Conservation (phyloP, 192 early-diverging fungal species). For the Neocallimastix lanati region DNA sequence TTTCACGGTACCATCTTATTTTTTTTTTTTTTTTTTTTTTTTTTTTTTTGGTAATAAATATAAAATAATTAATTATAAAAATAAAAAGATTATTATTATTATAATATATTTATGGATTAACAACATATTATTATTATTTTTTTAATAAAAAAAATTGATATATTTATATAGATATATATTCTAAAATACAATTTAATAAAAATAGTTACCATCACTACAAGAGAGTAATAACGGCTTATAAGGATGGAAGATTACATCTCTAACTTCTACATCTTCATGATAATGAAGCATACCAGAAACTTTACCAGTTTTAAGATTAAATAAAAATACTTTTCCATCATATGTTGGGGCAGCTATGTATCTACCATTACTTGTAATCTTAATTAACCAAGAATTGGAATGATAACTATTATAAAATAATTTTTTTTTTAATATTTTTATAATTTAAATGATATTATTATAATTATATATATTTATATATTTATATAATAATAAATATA, state of each 20-base stretch:
- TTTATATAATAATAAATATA: no score
- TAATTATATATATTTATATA: no score
- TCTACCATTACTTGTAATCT: conserved; percentile 67
- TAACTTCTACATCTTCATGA: conserved; percentile 74
- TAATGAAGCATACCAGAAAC: conserved; percentile 63
- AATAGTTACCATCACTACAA: conserved; percentile 60
- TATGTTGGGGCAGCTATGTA: conserved; percentile 80
- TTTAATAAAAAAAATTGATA: neutral
- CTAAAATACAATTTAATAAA: neutral
- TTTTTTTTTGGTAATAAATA: neutral
- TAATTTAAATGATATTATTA: no score
- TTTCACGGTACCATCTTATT: conserved; percentile 13
- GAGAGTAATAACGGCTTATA: conserved; percentile 59
- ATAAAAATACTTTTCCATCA: conserved; percentile 72
- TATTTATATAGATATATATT: neutral
- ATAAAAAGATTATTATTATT: neutral
- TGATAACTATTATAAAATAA: conserved; percentile 25
- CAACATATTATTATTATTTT: neutral
- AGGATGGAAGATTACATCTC: conserved; percentile 82
- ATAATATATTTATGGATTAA: neutral
- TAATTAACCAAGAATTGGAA: conserved; percentile 91
- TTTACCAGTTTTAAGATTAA: conserved; percentile 55
- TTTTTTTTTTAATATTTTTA: no score
- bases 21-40: neutral
- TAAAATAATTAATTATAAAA: neutral